Evolutionary conservation across 2,329 filamentous ascomycete species (phyloP), one percentile per base, ranked within the genome.

Genomic region (Parastagonospora nodorum): DNA sequence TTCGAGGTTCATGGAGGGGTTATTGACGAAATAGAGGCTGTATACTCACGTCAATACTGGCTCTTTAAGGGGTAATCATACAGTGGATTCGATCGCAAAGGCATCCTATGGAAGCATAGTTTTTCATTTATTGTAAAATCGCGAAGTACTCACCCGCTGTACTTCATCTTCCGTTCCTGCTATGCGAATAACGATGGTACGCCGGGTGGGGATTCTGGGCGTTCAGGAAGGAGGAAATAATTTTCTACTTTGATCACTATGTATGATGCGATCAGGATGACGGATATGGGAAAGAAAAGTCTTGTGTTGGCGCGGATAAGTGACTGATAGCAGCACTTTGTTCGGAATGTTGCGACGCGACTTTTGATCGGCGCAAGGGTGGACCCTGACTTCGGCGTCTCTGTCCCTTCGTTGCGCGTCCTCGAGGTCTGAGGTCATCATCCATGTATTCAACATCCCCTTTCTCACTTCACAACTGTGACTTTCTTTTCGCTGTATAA

Each of bases 11-110:
- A 56, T 58, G 8, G 57, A 55, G 9, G 57, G 63, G 45, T 66
- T 68, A 46, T 62, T 58, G 50, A 74, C 58, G 60, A 68, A 67
- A 57, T 68, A 74, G 28, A 74, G 53, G 40, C 71, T 72, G 32
- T 7, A 10, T 3, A 12, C 10, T 24, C 10, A 10, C 12, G 8
- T 7, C 19, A 27, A 4, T n/a, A 39, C 3, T 7, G 19, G 6
- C 9, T 28, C 6, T 39, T 11, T 5, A 8, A n/a, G 27, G 19
- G 6, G 14, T 9, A 37, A 16, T 7, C 6, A 15, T 12, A 2
- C 14, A 37, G 19, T 37, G 35, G 8, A 37, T 35, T 15, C 15
- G 7, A 8, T 14, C 33, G 12, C 2, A 14, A 19, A 37, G 14
- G 4, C 19, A 24, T 24, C 5, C 19, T 3, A 24, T 24, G 19